These are phyloP conservation scores for Lipomyces japonicus DNA, from an alignment of 805 yeast genomes.

Conservation along the genomic window DNA sequence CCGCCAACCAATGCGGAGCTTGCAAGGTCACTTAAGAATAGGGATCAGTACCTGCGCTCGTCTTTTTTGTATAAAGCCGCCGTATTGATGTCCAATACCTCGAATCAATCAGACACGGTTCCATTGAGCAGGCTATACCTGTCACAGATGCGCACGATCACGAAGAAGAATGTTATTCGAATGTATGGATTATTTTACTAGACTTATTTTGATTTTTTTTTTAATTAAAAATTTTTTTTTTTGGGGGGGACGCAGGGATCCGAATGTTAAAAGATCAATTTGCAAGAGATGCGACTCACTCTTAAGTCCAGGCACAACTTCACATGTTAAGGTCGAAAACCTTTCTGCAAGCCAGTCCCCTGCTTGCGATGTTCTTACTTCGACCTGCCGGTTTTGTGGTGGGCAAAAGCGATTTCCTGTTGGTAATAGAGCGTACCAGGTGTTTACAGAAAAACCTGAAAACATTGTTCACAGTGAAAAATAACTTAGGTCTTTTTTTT, in stretches of 20 bases:
- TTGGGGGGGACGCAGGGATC: slow-evolving; percentile 17
- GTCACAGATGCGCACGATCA: slow-evolving; percentile 25
- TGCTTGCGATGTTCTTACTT: slow-evolving; percentile 44
- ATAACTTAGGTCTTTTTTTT: not conserved
- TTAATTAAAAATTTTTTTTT: no score
- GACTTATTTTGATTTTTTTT: not conserved
- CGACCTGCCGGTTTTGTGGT: slow-evolving; percentile 23
- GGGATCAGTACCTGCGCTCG: slow-evolving; percentile 29
- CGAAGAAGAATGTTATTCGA: slow-evolving; percentile 29
- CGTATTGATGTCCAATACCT: slow-evolving; percentile 12
- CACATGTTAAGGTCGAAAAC: slow-evolving; percentile 42
- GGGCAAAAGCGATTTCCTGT: slow-evolving; percentile 25
- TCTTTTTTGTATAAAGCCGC: slow-evolving; percentile 31
- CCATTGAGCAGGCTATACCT: slow-evolving; percentile 16
- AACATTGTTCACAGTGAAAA: no score
- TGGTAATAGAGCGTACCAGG: slow-evolving; percentile 18
- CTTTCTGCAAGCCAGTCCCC: slow-evolving; percentile 38
- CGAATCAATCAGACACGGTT: slow-evolving; percentile 1
- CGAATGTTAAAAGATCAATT: slow-evolving; percentile 51
- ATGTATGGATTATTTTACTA: slow-evolving; percentile 11
- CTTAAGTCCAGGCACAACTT: slow-evolving; percentile 48
- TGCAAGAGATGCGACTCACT: slow-evolving; percentile 62
- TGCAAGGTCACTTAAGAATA: slow-evolving; percentile 16
- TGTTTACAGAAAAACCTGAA: slow-evolving; percentile 16
- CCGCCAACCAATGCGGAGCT: slow-evolving; percentile 1